Conservation (phyloP, 1,284 basidiomycete species). For the Marasmius fiardii region DNA sequence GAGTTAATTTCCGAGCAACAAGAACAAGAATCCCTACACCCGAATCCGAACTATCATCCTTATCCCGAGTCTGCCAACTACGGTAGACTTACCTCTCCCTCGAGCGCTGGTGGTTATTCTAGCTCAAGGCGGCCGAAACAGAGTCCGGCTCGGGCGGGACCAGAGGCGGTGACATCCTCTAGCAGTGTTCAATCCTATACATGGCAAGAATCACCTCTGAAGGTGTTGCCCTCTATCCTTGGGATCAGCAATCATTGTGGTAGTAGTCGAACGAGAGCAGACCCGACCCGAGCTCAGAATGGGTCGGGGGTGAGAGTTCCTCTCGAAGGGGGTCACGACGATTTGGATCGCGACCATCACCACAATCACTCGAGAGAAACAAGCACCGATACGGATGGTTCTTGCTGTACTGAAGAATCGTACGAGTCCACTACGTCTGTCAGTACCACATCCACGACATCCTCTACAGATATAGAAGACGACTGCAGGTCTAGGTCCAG, state of each 20-base stretch:
- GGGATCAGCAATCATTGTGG: background rate
- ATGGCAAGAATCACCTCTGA: constrained; percentile 4
- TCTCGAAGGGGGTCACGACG: background rate
- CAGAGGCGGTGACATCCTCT: background rate
- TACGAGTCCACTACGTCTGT: too few species aligned
- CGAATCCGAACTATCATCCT: too few species aligned
- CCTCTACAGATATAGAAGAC: too few species aligned
- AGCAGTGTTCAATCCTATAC: background rate
- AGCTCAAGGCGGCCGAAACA: too few species aligned
- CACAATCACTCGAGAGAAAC: background rate
- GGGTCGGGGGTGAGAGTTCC: too few species aligned
- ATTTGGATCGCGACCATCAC: background rate
- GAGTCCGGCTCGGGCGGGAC: too few species aligned
- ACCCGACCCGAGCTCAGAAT: background rate
- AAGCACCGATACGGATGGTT: background rate
- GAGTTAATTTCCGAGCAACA: background rate
- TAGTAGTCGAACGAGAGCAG: background rate
- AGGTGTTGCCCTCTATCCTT: constrained; percentile 1
- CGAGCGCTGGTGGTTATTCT: too few species aligned
- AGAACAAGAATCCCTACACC: background rate
- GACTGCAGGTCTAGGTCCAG: too few species aligned
- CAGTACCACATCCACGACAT: background rate
- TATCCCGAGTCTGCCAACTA: too few species aligned
- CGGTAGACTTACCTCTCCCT: too few species aligned
- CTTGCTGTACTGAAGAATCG: background rate